phyloP scores from a whole-genome alignment of 768 basidiomycete species.

The Fibroporia radiculosa region DNA sequence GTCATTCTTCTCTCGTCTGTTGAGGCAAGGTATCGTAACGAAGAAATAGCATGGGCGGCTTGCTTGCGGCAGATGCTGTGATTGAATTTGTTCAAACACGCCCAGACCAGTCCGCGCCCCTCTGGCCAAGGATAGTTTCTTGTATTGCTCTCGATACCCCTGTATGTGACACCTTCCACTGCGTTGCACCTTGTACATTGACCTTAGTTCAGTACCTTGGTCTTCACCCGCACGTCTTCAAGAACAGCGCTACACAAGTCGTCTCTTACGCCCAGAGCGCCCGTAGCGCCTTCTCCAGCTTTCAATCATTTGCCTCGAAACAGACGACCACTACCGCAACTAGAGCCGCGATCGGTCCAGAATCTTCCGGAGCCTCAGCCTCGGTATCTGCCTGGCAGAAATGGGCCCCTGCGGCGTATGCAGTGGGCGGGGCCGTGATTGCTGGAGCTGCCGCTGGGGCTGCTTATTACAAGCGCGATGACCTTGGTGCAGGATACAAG shows the following conservation, averaged over 20 bases:
- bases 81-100: conserved; percentile 62
- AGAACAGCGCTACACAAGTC: conserved; percentile 72
- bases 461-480: conserved; percentile 76
- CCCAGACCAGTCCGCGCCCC: conserved; percentile 52
- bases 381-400: conserved; percentile 40
- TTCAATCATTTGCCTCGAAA: conserved; percentile 47
- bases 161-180: conserved; percentile 34
- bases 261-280: conserved; percentile 63
- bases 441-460: conserved; percentile 82
- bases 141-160: conserved; percentile 89
- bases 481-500: conserved; percentile 57
- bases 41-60: conserved; percentile 76
- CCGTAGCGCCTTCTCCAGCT: conserved; percentile 47
- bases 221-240: conserved; percentile 79
- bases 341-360: conserved; percentile 20
- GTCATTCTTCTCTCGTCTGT: conserved; percentile 7
- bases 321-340: conserved; percentile 22
- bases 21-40: neutral
- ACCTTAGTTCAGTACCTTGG: conserved; percentile 63
- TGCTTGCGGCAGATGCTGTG: conserved; percentile 80
- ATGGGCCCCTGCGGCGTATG: conserved; percentile 66
- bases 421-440: conserved; percentile 64
- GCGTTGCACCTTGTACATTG: neutral
- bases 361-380: conserved; percentile 6
- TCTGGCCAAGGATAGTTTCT: conserved; percentile 88